Evolutionary conservation across 306 rosid species (phyloP).

Genomic region (Malus fusca): DNA sequence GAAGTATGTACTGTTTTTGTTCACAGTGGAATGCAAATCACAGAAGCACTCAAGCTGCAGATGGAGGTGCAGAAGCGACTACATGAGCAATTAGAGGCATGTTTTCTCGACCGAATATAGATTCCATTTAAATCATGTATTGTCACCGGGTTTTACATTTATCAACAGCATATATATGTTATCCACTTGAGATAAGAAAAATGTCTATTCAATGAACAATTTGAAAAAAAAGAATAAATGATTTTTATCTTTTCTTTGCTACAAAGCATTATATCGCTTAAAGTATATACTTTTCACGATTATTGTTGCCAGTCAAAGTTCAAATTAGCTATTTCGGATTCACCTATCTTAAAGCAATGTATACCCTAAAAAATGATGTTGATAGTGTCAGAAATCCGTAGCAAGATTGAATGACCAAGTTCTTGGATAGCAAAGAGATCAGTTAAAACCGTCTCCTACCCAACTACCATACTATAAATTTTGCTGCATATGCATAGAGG

Average conservation of each 20-base stretch:
- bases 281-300: background rate
- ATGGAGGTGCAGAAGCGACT: constrained; percentile 99
- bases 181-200: background rate
- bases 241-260: background rate
- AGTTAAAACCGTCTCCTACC: background rate
- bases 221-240: background rate
- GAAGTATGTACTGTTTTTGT: constrained; percentile 9
- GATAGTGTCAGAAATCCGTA: background rate
- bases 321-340: background rate
- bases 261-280: background rate
- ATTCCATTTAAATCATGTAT: constrained; percentile 1
- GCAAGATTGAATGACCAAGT: background rate
- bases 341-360: background rate
- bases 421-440: background rate
- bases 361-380: background rate
- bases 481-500: background rate
- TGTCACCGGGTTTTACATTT: background rate
- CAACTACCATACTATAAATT: background rate
- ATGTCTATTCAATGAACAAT: background rate
- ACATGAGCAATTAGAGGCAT: constrained; percentile 96
- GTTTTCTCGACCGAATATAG: constrained; percentile 18
- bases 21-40: constrained; percentile 91
- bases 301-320: background rate
- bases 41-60: constrained; percentile 95
- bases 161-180: background rate